phyloP scores from a whole-genome alignment of 2,329 filamentous ascomycete species.

The Davidsoniella neocaledoniae region DNA sequence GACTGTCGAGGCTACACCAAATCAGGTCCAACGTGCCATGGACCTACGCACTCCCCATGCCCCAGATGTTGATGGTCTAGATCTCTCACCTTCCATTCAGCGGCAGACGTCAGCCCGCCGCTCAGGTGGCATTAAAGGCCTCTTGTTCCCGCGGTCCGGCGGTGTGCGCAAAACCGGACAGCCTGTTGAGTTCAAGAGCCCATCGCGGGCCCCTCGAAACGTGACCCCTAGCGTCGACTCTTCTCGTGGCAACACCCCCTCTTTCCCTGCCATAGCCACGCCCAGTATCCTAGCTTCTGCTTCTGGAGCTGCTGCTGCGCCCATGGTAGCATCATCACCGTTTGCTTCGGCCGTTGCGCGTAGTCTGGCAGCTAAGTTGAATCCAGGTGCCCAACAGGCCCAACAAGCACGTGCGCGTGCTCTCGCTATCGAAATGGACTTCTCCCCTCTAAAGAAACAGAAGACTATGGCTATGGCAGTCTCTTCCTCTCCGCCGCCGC shows the following conservation, averaged over 20 bases:
- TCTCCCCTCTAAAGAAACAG: slow-evolving; percentile 5
- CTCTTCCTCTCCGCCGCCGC: neutral
- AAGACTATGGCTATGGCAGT: neutral
- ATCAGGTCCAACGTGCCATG: neutral
- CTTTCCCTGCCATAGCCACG: neutral
- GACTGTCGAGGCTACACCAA: neutral
- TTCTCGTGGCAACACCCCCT: neutral
- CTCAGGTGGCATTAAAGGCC: slow-evolving; percentile 7
- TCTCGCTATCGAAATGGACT: slow-evolving; percentile 2
- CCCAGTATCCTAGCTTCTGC: neutral
- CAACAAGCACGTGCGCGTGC: neutral
- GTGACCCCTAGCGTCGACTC: too few relatives aligned
- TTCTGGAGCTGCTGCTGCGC: neutral
- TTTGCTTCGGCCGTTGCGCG: slow-evolving; percentile 10
- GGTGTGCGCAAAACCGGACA: neutral
- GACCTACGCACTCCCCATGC: neutral
- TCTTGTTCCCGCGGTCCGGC: slow-evolving; percentile 7
- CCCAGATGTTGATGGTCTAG: neutral
- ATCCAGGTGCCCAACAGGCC: neutral
- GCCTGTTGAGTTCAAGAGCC: slow-evolving; percentile 11
- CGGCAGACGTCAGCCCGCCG: slow-evolving; percentile 3
- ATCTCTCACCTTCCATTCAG: neutral
- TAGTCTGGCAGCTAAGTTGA: slow-evolving; percentile 8
- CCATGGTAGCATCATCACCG: slow-evolving; percentile 5
- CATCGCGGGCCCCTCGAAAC: neutral